Base-by-base conservation (phyloP, 495 filamentous ascomycete genomes). In the Alectoria sarmentosa region DNA sequence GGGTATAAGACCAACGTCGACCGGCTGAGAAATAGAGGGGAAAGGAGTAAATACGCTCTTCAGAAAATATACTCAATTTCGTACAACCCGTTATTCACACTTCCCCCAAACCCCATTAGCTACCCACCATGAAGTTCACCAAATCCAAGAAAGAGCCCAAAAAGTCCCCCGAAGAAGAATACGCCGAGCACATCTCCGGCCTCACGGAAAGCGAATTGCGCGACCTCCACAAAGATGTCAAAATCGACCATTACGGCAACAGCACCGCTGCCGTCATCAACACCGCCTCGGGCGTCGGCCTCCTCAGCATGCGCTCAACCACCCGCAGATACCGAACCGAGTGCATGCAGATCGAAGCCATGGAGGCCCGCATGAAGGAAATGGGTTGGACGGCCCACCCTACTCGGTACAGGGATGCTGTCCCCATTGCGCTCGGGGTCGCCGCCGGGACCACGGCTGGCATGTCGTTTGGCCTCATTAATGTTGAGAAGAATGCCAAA, bases 271-370 rank as follows among this genome's bases (percentile, higher is more conserved):
- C 52, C 52, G 28, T 55, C 1, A 55, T 55, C 3, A 55, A 55
- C 52, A 55, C 52, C 30, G 52, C 52, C 8, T 32, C 52, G 21
- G 52, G 52, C 52, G 52, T 55, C 30, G 52, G 52, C 17, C 52
- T 55, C 17, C 17, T 55, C 52, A 55, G 52, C 52, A 19, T 55
- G 30, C 30, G 30, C 52, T 55, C 52, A 32, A 55, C 52, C 15
- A 55, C 52, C 21, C 52, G 52, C 52, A 30, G 52, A n/a, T 34
- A 55, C 52, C 28, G 30, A 55, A 55, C 52, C 15, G 52, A 55
- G 21, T 36, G 52, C 52, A 55, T 55, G 52, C 52, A 55, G 52
- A 55, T 55, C 30, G 52, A 55, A 55, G 52, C 30, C 28, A 55
- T 55, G 28, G 52, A 55, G 30, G 52, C 52, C 10, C 52, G 52